Evolutionary conservation across 306 rosid species (phyloP).

Genomic region (Oxytropis ochrocephala): DNA sequence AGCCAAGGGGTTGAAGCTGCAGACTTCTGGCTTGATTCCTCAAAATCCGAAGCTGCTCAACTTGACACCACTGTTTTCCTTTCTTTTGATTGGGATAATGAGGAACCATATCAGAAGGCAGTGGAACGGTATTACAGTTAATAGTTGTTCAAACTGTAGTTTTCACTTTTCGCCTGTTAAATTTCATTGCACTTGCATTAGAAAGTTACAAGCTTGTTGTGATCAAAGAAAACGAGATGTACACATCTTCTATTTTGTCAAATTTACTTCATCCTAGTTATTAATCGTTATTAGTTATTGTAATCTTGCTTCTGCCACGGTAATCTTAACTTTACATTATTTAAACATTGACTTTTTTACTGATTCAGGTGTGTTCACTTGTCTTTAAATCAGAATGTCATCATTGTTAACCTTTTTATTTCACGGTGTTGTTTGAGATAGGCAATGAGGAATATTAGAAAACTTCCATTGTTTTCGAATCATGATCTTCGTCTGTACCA

Average conservation of each 20-base stretch:
- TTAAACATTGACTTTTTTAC: conserved; percentile 7
- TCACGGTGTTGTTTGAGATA: background rate
- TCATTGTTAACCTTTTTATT: background rate
- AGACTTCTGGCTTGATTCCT: conserved; percentile 56
- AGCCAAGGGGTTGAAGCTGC: conserved; percentile 44
- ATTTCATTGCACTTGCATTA: conserved; percentile 20
- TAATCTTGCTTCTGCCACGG: conserved; percentile 9
- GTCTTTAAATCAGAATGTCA: background rate
- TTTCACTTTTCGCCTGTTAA: background rate
- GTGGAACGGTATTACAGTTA: conserved; percentile 65
- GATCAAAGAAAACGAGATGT: conserved; percentile 1
- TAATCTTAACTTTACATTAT: conserved; percentile 7
- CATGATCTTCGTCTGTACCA: background rate
- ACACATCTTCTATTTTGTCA: background rate
- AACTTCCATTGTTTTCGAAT: background rate
- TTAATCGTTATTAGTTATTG: background rate
- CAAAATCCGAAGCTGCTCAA: conserved; percentile 65
- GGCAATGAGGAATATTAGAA: background rate
- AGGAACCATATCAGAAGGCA: conserved; percentile 86
- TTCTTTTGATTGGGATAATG: conserved; percentile 95
- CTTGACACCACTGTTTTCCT: conserved; percentile 74
- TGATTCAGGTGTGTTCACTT: background rate
- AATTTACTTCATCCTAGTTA: conserved; percentile 7
- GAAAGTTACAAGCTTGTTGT: conserved; percentile 12
- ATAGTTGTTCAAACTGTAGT: background rate